Conservation (phyloP, 495 filamentous ascomycete species). For the Cryomyces minteri region DNA sequence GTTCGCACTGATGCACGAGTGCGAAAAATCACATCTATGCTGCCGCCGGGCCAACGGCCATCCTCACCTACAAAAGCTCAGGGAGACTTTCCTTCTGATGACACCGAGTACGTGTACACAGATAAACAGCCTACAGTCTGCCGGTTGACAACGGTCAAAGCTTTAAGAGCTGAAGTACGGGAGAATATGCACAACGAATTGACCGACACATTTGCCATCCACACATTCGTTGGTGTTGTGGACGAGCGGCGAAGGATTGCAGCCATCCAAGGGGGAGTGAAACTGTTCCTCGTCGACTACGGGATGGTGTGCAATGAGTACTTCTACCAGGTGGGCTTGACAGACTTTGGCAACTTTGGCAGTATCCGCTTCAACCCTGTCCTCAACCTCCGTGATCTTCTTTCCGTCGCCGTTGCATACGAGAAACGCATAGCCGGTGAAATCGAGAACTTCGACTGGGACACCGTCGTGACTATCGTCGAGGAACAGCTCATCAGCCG, state of each 20-base stretch:
- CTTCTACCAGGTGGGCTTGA: conserved; percentile 93
- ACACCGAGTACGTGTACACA: conserved; percentile 48
- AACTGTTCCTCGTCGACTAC: conserved; percentile 88
- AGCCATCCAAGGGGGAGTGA: conserved; percentile 84
- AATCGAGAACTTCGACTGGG: conserved; percentile 40
- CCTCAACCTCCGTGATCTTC: conserved; percentile 48
- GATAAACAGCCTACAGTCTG: conserved; percentile 50
- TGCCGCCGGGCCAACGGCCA: conserved; percentile 30
- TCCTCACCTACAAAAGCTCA: conserved; percentile 7
- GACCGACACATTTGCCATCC: conserved; percentile 74
- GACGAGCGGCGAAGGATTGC: conserved; percentile 74
- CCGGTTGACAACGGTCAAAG: conserved; percentile 61
- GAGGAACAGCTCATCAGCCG: conserved; percentile 46
- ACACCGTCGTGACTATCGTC: conserved; percentile 42
- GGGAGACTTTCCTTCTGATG: conserved; percentile 15
- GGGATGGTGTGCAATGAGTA: conserved; percentile 74
- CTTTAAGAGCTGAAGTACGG: conserved; percentile 63
- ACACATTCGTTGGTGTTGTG: conserved; percentile 87
- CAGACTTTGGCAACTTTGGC: conserved; percentile 93
- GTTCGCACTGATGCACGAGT: conserved; percentile 78
- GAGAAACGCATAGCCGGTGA: conserved; percentile 29
- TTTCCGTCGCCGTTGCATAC: conserved; percentile 52
- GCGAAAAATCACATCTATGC: conserved; percentile 94
- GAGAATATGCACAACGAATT: conserved; percentile 75
- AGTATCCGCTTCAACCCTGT: conserved; percentile 61